A percentile compares a stretch with the other conserved stretches of the same genome.
Evolutionary conservation across 495 filamentous ascomycete species (phyloP).

Genomic region (Xylaria cubensis): DNA sequence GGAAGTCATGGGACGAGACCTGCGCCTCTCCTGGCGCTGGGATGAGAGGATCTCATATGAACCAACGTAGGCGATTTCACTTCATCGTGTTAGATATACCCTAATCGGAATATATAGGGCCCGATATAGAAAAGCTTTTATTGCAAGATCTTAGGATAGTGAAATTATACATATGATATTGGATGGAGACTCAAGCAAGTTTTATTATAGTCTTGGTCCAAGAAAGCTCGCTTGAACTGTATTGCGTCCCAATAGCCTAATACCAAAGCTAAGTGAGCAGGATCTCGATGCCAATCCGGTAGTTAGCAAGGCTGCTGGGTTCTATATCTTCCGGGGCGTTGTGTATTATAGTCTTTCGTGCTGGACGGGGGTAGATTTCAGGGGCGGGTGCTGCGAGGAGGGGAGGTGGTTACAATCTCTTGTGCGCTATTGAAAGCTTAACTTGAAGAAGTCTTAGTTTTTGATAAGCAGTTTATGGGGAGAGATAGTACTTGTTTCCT

Average conservation of each 20-base stretch:
- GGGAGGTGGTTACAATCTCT: background rate
- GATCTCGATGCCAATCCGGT: background rate
- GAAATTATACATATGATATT: background rate
- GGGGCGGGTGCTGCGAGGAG: background rate
- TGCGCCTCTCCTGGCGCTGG: background rate
- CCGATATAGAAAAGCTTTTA: background rate
- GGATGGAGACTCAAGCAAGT: background rate
- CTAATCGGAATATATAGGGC: background rate
- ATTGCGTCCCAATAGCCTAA: background rate
- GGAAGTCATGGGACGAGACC: constrained; percentile 1
- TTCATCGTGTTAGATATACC: background rate
- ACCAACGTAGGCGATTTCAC: background rate
- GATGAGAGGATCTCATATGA: background rate
- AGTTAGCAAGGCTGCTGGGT: background rate
- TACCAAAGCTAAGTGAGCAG: background rate
- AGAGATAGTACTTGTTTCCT: background rate
- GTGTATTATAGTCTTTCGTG: background rate
- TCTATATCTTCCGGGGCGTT: background rate
- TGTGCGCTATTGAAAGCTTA: background rate
- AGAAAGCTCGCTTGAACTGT: background rate
- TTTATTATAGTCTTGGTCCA: background rate
- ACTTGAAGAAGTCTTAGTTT: background rate
- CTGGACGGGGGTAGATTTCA: too few relatives aligned
- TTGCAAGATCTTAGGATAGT: background rate
- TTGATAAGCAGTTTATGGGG: background rate